Evolutionary conservation across 1,284 basidiomycete genomes (phyloP).

Genomic region (Cryptococcus sp.): DNA sequence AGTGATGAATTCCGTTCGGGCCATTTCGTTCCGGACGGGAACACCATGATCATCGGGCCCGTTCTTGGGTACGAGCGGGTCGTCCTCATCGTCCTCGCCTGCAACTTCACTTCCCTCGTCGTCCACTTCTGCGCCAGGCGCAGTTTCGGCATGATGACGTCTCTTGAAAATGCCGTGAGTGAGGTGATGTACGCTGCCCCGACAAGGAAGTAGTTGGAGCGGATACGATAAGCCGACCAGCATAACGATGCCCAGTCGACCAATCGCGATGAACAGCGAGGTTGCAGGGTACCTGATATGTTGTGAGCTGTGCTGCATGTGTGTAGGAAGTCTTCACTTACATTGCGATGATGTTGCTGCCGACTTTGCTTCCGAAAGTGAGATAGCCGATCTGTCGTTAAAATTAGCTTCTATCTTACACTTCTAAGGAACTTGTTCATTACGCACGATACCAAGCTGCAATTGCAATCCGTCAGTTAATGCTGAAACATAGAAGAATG

Average conservation of each 20-base stretch:
- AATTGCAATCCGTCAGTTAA: background rate
- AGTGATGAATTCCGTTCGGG: constrained; percentile 67
- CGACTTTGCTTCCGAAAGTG: constrained; percentile 89
- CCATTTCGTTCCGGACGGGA: constrained; percentile 56
- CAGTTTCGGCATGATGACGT: constrained; percentile 10
- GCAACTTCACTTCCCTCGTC: constrained; percentile 18
- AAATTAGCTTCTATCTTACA: too few species aligned
- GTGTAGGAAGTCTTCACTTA: constrained; percentile 11
- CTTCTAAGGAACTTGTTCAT: too few species aligned
- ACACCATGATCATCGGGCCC: constrained; percentile 54
- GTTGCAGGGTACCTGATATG: constrained; percentile 55
- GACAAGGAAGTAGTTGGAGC: constrained; percentile 88
- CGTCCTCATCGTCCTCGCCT: constrained; percentile 40
- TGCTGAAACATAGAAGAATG: background rate
- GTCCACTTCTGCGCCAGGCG: constrained; percentile 8
- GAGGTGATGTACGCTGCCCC: constrained; percentile 89
- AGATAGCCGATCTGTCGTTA: constrained; percentile 69
- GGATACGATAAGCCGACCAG: constrained; percentile 91
- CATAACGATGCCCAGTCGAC: constrained; percentile 88
- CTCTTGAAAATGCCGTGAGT: constrained; percentile 44
- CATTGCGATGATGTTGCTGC: constrained; percentile 90
- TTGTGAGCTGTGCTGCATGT: background rate
- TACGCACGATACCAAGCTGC: constrained; percentile 23
- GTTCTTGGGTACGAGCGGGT: constrained; percentile 51
- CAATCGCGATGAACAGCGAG: constrained; percentile 86